Percentiles rank a stretch among this genome's conserved stretches.
Conservation (phyloP, 345 rosid genomes). For the Eucalyptus shirleyi region DNA sequence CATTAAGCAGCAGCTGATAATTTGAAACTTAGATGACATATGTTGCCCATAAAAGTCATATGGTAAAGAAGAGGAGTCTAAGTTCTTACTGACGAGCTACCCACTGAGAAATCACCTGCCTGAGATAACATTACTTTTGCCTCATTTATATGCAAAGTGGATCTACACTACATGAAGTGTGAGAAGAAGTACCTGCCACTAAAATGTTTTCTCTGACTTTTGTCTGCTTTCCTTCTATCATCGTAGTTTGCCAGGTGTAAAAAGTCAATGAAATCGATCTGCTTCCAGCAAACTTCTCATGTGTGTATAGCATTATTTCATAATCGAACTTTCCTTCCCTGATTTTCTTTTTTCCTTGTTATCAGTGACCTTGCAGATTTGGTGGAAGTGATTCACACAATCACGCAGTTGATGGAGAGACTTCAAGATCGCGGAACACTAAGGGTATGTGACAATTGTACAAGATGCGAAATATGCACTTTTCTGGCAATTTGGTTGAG, state of each 20-base stretch:
- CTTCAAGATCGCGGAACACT: conserved; percentile 88
- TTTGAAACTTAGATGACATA: neutral
- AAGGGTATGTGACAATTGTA: conserved; percentile 44
- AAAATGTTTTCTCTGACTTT: neutral
- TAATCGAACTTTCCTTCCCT: neutral
- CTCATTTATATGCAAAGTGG: neutral
- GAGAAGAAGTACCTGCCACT: neutral
- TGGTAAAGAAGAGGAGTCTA: neutral
- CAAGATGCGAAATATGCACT: neutral
- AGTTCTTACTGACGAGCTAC: neutral
- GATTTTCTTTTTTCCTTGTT: conserved; percentile 5
- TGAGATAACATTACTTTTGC: neutral
- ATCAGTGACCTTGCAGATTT: conserved; percentile 91
- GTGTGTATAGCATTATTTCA: neutral
- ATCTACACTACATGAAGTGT: neutral
- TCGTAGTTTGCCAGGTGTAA: neutral
- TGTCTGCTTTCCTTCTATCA: neutral
- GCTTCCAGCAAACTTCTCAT: neutral
- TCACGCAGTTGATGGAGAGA: conserved; percentile 69
- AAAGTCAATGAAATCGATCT: neutral
- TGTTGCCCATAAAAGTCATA: neutral
- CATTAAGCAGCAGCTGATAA: neutral
- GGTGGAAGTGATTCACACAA: conserved; percentile 61
- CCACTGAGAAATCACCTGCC: neutral
- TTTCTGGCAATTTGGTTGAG: neutral